A percentile compares a stretch with the other conserved stretches of the same genome.
Conservation (phyloP, 352 stramenopile genomes). For the Pythium angustatum region DNA sequence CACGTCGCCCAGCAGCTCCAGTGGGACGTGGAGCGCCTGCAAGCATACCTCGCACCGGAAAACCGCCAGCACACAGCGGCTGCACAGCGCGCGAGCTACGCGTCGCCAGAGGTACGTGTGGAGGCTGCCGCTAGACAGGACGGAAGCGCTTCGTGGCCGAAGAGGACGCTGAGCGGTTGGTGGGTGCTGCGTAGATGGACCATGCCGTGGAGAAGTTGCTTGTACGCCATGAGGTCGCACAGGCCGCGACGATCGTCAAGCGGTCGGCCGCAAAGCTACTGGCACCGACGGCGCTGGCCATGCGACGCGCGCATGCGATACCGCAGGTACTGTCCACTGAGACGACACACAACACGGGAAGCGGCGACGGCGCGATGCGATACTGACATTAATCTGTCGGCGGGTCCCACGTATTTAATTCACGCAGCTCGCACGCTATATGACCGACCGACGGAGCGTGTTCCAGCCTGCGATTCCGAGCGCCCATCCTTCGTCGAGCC, state of each 20-base stretch:
- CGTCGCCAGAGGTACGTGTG: conserved; percentile 6
- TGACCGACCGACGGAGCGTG: conserved; percentile 31
- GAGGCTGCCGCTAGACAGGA: too few species aligned
- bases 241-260: conserved; percentile 24
- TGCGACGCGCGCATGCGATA: conserved; percentile 42
- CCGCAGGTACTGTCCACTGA: conserved; percentile 33
- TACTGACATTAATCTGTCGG: background rate
- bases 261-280: conserved; percentile 37
- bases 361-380: conserved; percentile 6
- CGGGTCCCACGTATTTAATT: conserved; percentile 18
- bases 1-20: conserved; percentile 52
- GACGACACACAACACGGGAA: background rate
- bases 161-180: conserved; percentile 5
- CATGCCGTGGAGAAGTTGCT: conserved; percentile 68
- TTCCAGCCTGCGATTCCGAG: conserved; percentile 19
- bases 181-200: conserved; percentile 37
- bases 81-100: conserved; percentile 36
- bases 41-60: conserved; percentile 54
- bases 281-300: conserved; percentile 31
- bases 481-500: too few species aligned
- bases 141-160: too few species aligned
- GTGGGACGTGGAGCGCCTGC: conserved; percentile 55
- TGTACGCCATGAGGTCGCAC: conserved; percentile 51
- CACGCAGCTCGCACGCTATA: conserved; percentile 27
- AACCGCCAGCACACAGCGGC: conserved; percentile 35